Evolutionary conservation across 352 stramenopile genomes (phyloP), one percentile per base, ranked within the genome.

Genomic region (Globisporangium recalcitrans): DNA sequence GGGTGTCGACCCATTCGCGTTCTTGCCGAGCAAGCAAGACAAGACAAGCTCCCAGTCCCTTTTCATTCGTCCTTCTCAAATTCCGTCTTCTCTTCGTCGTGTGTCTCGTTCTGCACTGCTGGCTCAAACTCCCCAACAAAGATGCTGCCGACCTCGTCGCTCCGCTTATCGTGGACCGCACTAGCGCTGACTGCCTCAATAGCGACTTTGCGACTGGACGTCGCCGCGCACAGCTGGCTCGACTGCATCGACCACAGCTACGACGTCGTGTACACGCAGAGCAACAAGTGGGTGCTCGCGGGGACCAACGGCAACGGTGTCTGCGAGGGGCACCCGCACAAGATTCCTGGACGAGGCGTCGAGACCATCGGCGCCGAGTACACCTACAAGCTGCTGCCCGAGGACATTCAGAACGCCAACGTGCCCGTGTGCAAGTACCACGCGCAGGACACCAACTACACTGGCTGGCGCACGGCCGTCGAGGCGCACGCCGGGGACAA

Each of bases 301-400:
- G 80, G 76, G n/a, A 56, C 44, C 42, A 60, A 27, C 4, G 69
- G 70, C 26, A 80, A 83, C 49, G 80, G 73, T 2, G 70, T 85
- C 42, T 87, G 80, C 56, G 62, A 64, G 11, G 80, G 80, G 8
- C 88, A 88, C 74, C 80, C 81, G 62, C 80, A 90, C 40, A 84
- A 88, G 71, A 87, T 85, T 32, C 62, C 72, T 0, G 77, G 75
- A 21, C 81, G 78, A 21, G 77, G 75, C 21, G 77, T 80, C 52
- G 11, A 58, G 6, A 56, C 73, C 31, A 68, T 75, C 31, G 68
- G 70, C 59, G 58, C 55, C 11, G 69, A 76, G 46, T 71, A 75
- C 63, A 72, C 71, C 1, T 71, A 79, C 58, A 85, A 90, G 67
- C 77, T 90, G 31, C 55, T 82, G 46, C 8, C 16, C 1, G 8